phyloP scores from a whole-genome alignment of 306 rosid species.

The Vigna reflexopilosa region DNA sequence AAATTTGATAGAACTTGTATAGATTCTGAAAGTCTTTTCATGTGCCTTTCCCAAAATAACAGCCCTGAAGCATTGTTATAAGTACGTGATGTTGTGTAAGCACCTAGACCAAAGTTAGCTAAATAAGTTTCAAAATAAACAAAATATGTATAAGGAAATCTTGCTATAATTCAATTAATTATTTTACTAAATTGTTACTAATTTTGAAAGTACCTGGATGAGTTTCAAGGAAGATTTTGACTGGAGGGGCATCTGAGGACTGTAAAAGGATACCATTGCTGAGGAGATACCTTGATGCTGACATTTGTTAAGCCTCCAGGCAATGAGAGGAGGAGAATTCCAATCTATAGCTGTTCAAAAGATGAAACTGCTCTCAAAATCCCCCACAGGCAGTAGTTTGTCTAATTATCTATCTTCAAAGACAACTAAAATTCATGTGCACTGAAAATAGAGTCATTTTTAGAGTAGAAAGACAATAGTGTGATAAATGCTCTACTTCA shows the following conservation, averaged over 20 bases:
- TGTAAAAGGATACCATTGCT: constrained; percentile 65
- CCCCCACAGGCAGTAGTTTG: background rate
- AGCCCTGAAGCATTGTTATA: constrained; percentile 68
- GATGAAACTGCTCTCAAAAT: constrained; percentile 5
- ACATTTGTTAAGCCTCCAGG: constrained; percentile 37
- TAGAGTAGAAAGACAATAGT: background rate
- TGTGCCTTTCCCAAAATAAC: constrained; percentile 86
- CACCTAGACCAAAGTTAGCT: constrained; percentile 56
- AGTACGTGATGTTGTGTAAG: constrained; percentile 93
- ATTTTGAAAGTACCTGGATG: constrained; percentile 63
- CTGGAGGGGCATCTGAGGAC: constrained; percentile 62
- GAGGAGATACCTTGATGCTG: constrained; percentile 61
- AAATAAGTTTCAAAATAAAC: constrained; percentile 32
- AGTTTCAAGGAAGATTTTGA: constrained; percentile 65
- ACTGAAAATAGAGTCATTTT: constrained; percentile 28
- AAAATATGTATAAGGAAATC: background rate
- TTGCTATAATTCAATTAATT: background rate
- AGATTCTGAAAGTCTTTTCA: constrained; percentile 75
- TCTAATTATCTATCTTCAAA: constrained; percentile 4
- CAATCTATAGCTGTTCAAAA: constrained; percentile 1
- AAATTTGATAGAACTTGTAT: constrained; percentile 56
- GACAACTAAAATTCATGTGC: constrained; percentile 11
- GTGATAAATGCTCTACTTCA: too few species aligned
- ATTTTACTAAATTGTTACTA: constrained; percentile 5
- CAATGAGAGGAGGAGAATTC: constrained; percentile 31